A percentile compares a stretch with the other conserved stretches of the same genome.
Evolutionary conservation across 2,329 filamentous ascomycete genomes (phyloP).

Genomic region (Teratosphaeria nubilosa): DNA sequence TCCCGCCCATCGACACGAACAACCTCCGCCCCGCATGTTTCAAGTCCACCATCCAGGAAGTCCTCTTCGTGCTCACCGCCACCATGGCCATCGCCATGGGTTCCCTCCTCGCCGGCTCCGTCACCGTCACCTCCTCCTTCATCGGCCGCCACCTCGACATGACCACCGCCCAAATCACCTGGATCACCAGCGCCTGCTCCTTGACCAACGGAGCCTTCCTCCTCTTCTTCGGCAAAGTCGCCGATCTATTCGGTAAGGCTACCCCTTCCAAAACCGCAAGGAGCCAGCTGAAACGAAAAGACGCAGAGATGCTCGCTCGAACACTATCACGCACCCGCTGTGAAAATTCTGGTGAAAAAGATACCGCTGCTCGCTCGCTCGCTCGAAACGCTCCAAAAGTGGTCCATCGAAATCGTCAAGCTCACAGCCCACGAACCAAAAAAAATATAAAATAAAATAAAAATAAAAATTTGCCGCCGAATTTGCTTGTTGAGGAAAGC

Average conservation of each 20-base stretch:
- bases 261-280: not conserved
- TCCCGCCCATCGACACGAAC: conserved; percentile 12
- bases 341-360: too few species aligned
- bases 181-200: conserved; percentile 55
- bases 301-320: conserved; percentile 7
- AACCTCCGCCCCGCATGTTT: conserved; percentile 48
- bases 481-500: not conserved
- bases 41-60: conserved; percentile 51
- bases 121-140: conserved; percentile 52
- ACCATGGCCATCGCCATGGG: conserved; percentile 58
- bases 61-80: conserved; percentile 54
- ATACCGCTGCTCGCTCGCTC: conserved; percentile 3
- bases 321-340: conserved; percentile 2
- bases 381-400: too few species aligned
- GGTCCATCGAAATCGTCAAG: too few species aligned
- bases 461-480: too few species aligned
- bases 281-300: too few species aligned
- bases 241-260: conserved; percentile 48
- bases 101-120: conserved; percentile 48
- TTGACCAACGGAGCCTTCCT: conserved; percentile 55
- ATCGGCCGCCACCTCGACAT: conserved; percentile 52
- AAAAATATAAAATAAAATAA: too few species aligned
- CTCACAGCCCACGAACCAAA: too few species aligned
- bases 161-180: conserved; percentile 56
- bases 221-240: conserved; percentile 55